Evolutionary conservation across 2,329 filamentous ascomycete genomes (phyloP), one percentile per base, ranked within the genome.

Genomic region (Periconia sp.): DNA sequence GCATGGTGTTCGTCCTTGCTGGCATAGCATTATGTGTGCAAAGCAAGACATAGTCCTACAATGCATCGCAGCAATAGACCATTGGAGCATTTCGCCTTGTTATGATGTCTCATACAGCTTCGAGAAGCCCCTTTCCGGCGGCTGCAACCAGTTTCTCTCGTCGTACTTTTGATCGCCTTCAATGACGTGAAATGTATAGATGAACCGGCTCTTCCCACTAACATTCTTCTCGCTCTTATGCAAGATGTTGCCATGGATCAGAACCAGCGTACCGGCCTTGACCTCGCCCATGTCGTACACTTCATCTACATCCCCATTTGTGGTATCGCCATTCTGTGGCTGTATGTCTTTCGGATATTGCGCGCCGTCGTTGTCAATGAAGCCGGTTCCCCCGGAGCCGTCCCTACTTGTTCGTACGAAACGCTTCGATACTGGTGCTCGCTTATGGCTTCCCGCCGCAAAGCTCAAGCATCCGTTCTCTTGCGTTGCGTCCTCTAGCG

Each of bases 131-230:
- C 82, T 81, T 28, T 78, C 75, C 0, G 90, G 87, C 44, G 92
- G 90, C 74, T 96, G 92, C 68, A 99, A 72, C 94, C 94, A 97
- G 72, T 99, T 99, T 71, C 80, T 79, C 72, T 81, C 80, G 71
- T 97, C 94, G 69, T 97, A 99, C 40, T 74, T 76, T 30, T 84
- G 76, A 15, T 87, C 81, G 0, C 87, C 88, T 73, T 97, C 94
- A 62, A 97, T 97, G 44, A 95, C 83, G 75, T 99, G 94, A 69
- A 97, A 99, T 0, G 94, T 97, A 72, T 97, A 99, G 40, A 96
- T 96, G 66, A 94, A 95, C 54, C 92, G 80, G 16, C 92, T 91
- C 77, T 89, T 92, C 52, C 80, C 73, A 67, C 92, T 95, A 42
- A 82, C 80, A 68, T 99, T 99, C 78, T 82, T 89, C 81, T 96